Conservation (phyloP, 306 rosid species). For the Fagus crenata region DNA sequence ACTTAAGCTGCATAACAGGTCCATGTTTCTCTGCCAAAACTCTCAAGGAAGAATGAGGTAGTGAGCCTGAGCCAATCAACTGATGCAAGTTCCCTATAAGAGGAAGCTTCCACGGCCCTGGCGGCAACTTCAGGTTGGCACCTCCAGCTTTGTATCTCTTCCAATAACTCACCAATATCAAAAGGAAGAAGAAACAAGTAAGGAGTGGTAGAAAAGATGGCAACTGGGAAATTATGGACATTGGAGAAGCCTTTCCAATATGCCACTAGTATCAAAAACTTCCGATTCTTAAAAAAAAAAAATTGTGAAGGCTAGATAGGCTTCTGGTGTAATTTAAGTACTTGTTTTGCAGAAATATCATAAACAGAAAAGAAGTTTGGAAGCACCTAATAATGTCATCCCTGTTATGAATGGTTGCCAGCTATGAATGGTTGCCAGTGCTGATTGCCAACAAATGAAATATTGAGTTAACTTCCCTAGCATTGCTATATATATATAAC, state of each 20-base stretch:
- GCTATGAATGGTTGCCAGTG: no score
- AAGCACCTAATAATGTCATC: no score
- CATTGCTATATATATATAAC: no score
- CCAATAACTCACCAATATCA: not conserved
- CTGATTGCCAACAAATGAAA: no score
- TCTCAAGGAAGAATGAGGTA: slow-evolving; percentile 15
- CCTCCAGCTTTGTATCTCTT: not conserved
- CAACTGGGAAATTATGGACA: not conserved
- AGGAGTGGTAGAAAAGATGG: not conserved
- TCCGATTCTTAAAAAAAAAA: not conserved
- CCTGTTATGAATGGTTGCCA: no score
- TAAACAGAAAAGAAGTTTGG: not conserved
- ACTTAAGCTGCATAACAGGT: slow-evolving; percentile 31
- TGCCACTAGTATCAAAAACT: not conserved
- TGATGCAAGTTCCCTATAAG: slow-evolving; percentile 32
- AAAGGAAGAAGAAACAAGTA: not conserved
- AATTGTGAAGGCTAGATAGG: not conserved
- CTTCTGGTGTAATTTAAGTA: no score
- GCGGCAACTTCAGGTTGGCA: slow-evolving; percentile 8
- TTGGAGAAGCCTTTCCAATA: not conserved
- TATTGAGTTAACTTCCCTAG: no score
- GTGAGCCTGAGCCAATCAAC: slow-evolving; percentile 12
- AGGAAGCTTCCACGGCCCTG: slow-evolving; percentile 30
- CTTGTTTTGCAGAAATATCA: not conserved
- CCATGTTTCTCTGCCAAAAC: slow-evolving; percentile 34